A percentile compares a stretch with the other conserved stretches of the same genome.
Evolutionary conservation across 306 rosid genomes (phyloP).

Genomic region (Prosopis cineraria): DNA sequence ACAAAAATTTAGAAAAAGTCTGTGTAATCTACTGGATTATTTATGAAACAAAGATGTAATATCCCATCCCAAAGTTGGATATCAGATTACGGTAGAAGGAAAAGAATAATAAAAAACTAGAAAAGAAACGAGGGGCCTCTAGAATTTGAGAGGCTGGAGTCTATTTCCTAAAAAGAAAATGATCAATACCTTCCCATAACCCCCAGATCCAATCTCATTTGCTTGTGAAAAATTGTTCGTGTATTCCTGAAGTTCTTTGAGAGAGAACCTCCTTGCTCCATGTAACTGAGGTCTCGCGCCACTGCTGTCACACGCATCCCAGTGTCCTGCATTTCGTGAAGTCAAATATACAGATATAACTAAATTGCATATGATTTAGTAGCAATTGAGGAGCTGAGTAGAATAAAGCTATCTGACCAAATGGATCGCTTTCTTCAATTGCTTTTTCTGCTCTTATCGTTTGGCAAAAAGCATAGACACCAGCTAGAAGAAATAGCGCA

Average conservation of each 20-base stretch:
- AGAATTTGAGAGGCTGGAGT: neutral
- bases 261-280: slow-evolving; percentile 49
- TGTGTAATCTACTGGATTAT: neutral
- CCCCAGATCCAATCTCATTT: slow-evolving; percentile 54
- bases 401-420: slow-evolving; percentile 21
- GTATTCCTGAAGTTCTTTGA: slow-evolving; percentile 48
- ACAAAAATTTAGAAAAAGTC: neutral
- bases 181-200: slow-evolving; percentile 52
- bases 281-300: slow-evolving; percentile 40
- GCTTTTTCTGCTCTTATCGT: slow-evolving; percentile 53
- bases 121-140: neutral
- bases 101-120: too few relatives aligned
- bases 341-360: neutral
- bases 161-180: neutral
- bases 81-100: too few relatives aligned
- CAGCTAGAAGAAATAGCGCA: slow-evolving; percentile 45
- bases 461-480: slow-evolving; percentile 54
- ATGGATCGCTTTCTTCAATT: slow-evolving; percentile 48
- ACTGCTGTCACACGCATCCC: slow-evolving; percentile 31
- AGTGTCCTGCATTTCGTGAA: slow-evolving; percentile 3
- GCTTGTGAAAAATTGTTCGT: slow-evolving; percentile 45
- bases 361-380: neutral
- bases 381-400: neutral
- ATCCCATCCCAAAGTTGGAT: neutral
- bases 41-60: neutral